Evolutionary conservation across 192 early-diverging fungal genomes (phyloP).

Genomic region (Cetraspora pellucida): DNA sequence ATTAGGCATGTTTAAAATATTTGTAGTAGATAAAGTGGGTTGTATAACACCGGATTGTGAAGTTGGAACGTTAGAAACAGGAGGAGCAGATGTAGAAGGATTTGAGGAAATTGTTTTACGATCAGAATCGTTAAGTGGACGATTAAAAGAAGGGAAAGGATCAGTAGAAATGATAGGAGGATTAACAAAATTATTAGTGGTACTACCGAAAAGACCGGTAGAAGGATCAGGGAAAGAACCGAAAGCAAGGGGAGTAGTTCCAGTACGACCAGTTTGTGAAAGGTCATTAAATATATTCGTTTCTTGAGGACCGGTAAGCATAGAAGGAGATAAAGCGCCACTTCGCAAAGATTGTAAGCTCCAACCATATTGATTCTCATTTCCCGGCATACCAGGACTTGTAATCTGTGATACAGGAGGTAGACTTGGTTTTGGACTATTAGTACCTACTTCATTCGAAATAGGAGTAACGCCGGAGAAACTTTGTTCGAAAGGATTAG

Average conservation of each 20-base stretch:
- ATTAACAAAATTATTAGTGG: constrained; percentile 34
- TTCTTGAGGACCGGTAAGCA: constrained; percentile 68
- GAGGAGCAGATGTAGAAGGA: background rate
- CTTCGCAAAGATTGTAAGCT: constrained; percentile 64
- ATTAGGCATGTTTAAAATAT: background rate
- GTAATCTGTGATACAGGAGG: constrained; percentile 72
- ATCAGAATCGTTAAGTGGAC: constrained; percentile 29
- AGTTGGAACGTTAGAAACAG: background rate
- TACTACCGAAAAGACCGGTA: constrained; percentile 28
- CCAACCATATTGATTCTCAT: constrained; percentile 51
- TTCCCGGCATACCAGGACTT: constrained; percentile 52
- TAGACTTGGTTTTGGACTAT: constrained; percentile 59
- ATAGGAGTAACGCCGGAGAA: constrained; percentile 52
- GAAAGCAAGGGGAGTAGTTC: constrained; percentile 23
- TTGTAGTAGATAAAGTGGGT: background rate
- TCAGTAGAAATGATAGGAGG: background rate
- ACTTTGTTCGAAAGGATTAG: constrained; percentile 88
- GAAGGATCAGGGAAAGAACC: constrained; percentile 33
- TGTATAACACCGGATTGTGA: background rate
- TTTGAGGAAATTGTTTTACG: constrained; percentile 34
- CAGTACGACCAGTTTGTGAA: constrained; percentile 32
- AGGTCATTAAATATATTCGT: constrained; percentile 37
- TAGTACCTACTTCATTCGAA: constrained; percentile 34
- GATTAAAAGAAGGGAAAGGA: background rate
- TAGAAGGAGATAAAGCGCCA: constrained; percentile 77